phyloP scores from a whole-genome alignment of 2,329 filamentous ascomycete species.

The Aureobasidium lini region DNA sequence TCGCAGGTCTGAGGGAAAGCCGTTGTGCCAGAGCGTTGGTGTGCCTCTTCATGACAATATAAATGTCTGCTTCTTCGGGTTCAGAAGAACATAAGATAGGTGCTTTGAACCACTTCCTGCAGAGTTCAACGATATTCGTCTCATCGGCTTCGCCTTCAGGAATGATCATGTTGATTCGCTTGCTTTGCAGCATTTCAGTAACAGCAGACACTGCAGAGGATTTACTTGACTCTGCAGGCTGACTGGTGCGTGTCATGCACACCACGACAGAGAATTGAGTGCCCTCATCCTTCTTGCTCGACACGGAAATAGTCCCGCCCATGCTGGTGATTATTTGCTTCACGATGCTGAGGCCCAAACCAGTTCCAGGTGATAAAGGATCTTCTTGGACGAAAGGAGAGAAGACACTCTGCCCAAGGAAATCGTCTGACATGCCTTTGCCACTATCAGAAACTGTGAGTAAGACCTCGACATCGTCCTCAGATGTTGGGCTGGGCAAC shows the following conservation, averaged over 20 bases:
- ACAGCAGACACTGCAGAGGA: neutral
- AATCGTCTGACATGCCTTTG: conserved; percentile 57
- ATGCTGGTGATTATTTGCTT: conserved; percentile 29
- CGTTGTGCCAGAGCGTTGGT: neutral
- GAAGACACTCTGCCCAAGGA: conserved; percentile 53
- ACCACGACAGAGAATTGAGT: conserved; percentile 44
- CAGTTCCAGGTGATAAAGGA: conserved; percentile 52
- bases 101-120: neutral
- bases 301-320: conserved; percentile 36
- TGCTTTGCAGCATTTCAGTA: neutral
- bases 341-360: conserved; percentile 59
- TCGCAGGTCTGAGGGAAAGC: neutral
- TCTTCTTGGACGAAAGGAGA: conserved; percentile 61
- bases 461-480: neutral
- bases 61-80: neutral
- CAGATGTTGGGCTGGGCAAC: neutral
- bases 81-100: neutral
- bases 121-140: neutral
- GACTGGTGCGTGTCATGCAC: neutral
- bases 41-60: neutral
- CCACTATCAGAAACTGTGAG: conserved; percentile 53
- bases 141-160: conserved; percentile 1
- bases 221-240: neutral
- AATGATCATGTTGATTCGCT: neutral
- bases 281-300: conserved; percentile 44